Conservation (phyloP, 345 rosid species). For the Noccaea bulbosa region DNA sequence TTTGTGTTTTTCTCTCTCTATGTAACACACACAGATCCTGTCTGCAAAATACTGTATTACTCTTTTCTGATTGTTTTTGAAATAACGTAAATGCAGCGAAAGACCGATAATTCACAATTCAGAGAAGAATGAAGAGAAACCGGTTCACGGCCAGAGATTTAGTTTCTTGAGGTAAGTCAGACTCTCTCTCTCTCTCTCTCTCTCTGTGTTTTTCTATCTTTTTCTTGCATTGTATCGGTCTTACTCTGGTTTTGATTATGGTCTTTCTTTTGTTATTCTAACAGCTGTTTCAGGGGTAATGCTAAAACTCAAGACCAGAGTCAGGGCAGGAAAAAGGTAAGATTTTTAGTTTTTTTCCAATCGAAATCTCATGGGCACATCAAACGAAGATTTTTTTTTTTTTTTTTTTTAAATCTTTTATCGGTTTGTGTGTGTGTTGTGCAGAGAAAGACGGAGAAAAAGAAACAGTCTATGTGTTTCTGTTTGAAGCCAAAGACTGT, state of each 20-base stretch:
- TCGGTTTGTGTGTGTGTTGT: not conserved
- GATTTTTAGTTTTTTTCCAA: not conserved
- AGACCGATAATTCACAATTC: conserved; percentile 16
- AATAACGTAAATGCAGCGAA: conserved; percentile 31
- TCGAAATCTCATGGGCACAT: not conserved
- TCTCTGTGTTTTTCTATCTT: not conserved
- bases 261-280: conserved; percentile 16
- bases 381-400: not conserved
- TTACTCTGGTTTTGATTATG: conserved; percentile 21
- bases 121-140: conserved; percentile 21
- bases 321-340: conserved; percentile 31
- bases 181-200: too few relatives aligned
- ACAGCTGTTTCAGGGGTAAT: conserved; percentile 34
- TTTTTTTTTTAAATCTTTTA: not conserved
- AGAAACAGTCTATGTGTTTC: conserved; percentile 36
- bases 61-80: conserved; percentile 20
- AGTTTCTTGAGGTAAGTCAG: conserved; percentile 34
- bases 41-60: not conserved
- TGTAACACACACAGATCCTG: not conserved
- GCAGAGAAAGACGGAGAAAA: conserved; percentile 31
- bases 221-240: not conserved
- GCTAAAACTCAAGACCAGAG: conserved; percentile 38
- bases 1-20: conserved; percentile 14
- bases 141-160: conserved; percentile 14
- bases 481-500: conserved; percentile 41